Percentiles rank a stretch among this genome's conserved stretches.
Conservation (phyloP, 2,329 filamentous ascomycete genomes). For the Fusarium chlamydosporum region DNA sequence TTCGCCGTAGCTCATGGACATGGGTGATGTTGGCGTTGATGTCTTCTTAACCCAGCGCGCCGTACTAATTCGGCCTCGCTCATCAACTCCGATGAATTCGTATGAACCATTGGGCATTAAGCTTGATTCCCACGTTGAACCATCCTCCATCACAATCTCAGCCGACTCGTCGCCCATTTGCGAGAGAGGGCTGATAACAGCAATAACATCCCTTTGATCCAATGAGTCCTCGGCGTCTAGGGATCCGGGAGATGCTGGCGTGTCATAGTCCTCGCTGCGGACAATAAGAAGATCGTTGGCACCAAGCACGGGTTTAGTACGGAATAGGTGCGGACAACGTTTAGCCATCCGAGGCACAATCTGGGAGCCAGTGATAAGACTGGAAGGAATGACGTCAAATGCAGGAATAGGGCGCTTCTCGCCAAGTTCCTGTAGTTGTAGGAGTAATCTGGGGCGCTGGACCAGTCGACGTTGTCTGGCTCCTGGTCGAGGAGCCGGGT, state of each 20-base stretch:
- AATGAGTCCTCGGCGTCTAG: conserved; percentile 63
- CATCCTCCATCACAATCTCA: conserved; percentile 77
- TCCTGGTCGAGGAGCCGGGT: conserved; percentile 72
- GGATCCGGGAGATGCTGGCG: conserved; percentile 43
- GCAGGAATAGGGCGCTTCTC: conserved; percentile 74
- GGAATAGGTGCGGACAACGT: conserved; percentile 74
- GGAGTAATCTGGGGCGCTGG: conserved; percentile 75
- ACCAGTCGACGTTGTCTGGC: conserved; percentile 75
- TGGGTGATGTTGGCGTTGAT: conserved; percentile 43
- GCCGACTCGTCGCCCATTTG: conserved; percentile 65
- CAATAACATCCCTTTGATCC: conserved; percentile 70
- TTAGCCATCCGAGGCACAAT: conserved; percentile 72
- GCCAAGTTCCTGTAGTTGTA: conserved; percentile 79
- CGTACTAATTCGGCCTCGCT: conserved; percentile 70
- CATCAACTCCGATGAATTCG: conserved; percentile 74
- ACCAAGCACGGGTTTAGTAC: conserved; percentile 73
- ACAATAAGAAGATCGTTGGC: conserved; percentile 79
- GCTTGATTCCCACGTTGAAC: conserved; percentile 69
- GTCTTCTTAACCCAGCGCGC: conserved; percentile 77
- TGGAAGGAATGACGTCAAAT: conserved; percentile 80
- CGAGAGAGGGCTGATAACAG: conserved; percentile 74
- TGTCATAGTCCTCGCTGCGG: conserved; percentile 75
- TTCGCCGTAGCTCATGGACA: conserved; percentile 38
- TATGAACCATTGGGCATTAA: conserved; percentile 70
- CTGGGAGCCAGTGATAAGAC: conserved; percentile 67